Evolutionary conservation across 305 asterid species (phyloP).

Genomic region (Solanum aculeatissimum): DNA sequence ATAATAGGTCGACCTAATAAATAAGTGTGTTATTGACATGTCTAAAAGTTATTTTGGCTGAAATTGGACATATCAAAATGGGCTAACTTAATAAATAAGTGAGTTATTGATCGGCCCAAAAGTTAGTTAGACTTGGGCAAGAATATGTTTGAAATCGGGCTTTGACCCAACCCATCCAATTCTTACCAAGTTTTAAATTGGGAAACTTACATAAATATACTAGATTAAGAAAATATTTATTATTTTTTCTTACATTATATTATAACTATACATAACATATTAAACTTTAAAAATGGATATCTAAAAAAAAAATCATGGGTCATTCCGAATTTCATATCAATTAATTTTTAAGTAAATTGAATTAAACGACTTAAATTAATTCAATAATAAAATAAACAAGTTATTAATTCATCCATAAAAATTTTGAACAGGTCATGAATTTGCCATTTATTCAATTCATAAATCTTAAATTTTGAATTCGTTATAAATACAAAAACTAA

Average conservation of each 20-base stretch:
- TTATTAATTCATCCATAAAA: background rate
- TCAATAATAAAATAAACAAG: background rate
- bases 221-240: too few relatives aligned
- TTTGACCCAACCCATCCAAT: background rate
- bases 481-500: background rate
- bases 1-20: too few relatives aligned
- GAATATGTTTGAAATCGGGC: background rate
- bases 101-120: background rate
- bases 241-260: too few relatives aligned
- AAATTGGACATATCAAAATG: background rate
- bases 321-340: background rate
- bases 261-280: background rate
- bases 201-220: too few relatives aligned
- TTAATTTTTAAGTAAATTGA: background rate
- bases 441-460: background rate
- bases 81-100: background rate
- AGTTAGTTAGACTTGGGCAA: background rate
- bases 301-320: background rate
- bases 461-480: background rate
- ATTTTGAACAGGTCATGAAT: background rate
- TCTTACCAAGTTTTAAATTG: background rate
- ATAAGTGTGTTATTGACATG: too few relatives aligned
- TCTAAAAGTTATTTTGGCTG: background rate
- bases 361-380: background rate
- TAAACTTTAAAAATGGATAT: background rate